Evolutionary conservation across 2,329 filamentous ascomycete genomes (phyloP).

Genomic region (Colletotrichum sp.): DNA sequence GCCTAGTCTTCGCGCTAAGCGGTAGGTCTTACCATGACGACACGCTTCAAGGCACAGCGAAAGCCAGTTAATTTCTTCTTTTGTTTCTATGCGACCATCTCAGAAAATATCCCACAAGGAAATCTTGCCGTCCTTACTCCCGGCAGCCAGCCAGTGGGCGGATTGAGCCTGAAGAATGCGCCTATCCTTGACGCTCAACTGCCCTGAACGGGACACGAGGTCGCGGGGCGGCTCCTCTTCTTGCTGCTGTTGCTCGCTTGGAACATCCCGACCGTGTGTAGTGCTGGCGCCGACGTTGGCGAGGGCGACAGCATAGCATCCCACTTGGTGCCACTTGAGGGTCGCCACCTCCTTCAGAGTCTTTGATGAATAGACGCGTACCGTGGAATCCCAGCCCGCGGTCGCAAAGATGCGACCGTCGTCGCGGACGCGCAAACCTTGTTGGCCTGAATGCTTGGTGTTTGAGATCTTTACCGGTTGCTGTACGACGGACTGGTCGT

Average conservation of each 20-base stretch:
- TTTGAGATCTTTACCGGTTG: slow-evolving; percentile 66
- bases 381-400: slow-evolving; percentile 86
- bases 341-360: slow-evolving; percentile 88
- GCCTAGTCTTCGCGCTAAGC: background rate
- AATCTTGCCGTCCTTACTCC: slow-evolving; percentile 93
- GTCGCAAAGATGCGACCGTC: slow-evolving; percentile 88
- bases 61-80: background rate
- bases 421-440: slow-evolving; percentile 76
- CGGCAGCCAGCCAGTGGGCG: slow-evolving; percentile 88
- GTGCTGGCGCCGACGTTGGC: slow-evolving; percentile 42
- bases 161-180: slow-evolving; percentile 67
- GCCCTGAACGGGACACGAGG: background rate
- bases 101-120: slow-evolving; percentile 95
- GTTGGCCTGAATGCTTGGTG: slow-evolving; percentile 91
- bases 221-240: background rate
- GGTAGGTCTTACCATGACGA: background rate
- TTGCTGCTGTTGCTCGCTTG: background rate
- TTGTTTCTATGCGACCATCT: slow-evolving; percentile 15
- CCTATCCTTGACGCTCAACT: slow-evolving; percentile 63
- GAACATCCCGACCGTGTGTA: background rate
- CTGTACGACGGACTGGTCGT: background rate
- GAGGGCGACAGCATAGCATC: slow-evolving; percentile 84
- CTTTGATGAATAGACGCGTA: slow-evolving; percentile 81
- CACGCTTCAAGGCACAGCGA: background rate
- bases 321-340: slow-evolving; percentile 91